phyloP scores from a whole-genome alignment of 139 green algal genomes.

The Coccomyxa sp. region DNA sequence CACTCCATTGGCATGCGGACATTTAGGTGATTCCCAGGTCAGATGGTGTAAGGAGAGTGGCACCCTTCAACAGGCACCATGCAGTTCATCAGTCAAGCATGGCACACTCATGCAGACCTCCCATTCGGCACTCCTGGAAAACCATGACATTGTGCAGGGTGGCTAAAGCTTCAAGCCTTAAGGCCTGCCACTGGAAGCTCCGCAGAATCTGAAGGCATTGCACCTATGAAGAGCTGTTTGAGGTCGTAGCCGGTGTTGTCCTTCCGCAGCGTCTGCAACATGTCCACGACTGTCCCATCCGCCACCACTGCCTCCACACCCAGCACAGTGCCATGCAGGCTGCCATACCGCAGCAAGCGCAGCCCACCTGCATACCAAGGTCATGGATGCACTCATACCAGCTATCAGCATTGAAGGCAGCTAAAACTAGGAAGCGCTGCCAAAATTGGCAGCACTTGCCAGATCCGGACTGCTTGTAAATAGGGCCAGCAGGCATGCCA shows the following conservation, averaged over 20 bases:
- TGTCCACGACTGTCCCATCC: constrained; percentile 83
- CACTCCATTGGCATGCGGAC: too few relatives aligned
- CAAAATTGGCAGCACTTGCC: not conserved
- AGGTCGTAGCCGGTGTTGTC: constrained; percentile 97
- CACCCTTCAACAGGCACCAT: too few relatives aligned
- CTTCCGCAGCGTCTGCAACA: constrained; percentile 79
- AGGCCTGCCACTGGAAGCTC: not conserved
- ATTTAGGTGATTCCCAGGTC: too few relatives aligned
- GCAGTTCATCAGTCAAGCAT: too few relatives aligned
- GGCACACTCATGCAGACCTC: too few relatives aligned
- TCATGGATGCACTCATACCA: not conserved
- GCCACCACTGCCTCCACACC: constrained; percentile 90
- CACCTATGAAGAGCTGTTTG: constrained; percentile 96
- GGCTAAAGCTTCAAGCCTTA: too few relatives aligned
- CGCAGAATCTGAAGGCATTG: too few relatives aligned
- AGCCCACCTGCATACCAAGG: constrained; percentile 55
- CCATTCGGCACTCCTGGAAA: too few relatives aligned
- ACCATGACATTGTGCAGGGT: too few relatives aligned
- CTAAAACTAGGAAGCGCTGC: not conserved
- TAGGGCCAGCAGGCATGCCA: not conserved
- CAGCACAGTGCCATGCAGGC: constrained; percentile 85
- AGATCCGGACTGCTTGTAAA: not conserved
- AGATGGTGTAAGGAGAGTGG: too few relatives aligned
- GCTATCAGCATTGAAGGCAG: not conserved
- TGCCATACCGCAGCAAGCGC: constrained; percentile 88